Percentiles rank a stretch among this genome's conserved stretches.
Conservation (phyloP, 2,329 filamentous ascomycete species). For the Domatiomyces globalis region DNA sequence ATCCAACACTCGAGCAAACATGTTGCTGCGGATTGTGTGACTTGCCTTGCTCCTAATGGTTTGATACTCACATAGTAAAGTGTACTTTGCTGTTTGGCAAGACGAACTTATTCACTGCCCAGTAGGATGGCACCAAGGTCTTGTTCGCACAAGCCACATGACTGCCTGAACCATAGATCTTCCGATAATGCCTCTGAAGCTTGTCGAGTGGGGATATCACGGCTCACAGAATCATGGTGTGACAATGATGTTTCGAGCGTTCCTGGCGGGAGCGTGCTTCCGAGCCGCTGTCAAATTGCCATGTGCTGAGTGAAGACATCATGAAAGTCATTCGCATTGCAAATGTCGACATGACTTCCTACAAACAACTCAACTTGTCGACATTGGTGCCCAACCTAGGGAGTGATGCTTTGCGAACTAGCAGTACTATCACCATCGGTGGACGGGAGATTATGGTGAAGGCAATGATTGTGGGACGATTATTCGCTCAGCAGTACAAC, state of each 20-base stretch:
- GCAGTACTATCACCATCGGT: not conserved
- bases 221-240: not conserved
- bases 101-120: not conserved
- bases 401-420: not conserved
- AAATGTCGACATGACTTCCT: not conserved
- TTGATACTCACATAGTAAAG: not conserved
- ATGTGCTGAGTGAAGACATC: not conserved
- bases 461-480: not conserved
- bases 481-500: not conserved
- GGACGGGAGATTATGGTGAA: not conserved
- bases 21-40: not conserved
- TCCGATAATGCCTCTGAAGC: not conserved
- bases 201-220: not conserved
- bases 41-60: not conserved
- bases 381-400: not conserved
- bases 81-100: not conserved
- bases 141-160: not conserved
- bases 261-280: not conserved
- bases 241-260: not conserved
- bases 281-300: not conserved
- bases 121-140: not conserved
- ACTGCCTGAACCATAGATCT: not conserved
- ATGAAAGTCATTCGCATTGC: not conserved
- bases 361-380: not conserved
- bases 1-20: not conserved